Evolutionary conservation across 2,329 filamentous ascomycete species (phyloP).

Genomic region (Didymella exigua): DNA sequence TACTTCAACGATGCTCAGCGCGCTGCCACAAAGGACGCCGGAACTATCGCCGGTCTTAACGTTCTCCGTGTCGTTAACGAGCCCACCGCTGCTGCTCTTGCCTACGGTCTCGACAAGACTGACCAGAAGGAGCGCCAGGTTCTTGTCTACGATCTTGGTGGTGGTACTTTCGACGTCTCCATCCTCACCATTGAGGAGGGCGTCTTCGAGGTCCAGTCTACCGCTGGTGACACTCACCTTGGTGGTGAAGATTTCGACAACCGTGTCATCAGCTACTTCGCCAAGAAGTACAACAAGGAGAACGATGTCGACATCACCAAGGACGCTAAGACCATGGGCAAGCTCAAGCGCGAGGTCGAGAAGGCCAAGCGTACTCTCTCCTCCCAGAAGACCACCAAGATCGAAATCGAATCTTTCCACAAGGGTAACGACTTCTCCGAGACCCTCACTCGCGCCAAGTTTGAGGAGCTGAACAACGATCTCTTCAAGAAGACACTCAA

Average conservation of each 20-base stretch:
- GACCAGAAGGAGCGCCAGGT: constrained; percentile 49
- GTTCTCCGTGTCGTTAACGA: constrained; percentile 97
- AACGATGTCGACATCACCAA: constrained; percentile 89
- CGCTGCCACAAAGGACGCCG: constrained; percentile 95
- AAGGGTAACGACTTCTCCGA: constrained; percentile 98
- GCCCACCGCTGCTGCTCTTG: constrained; percentile 92
- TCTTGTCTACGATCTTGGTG: constrained; percentile 52
- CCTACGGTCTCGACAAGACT: constrained; percentile 73
- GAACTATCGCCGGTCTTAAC: constrained; percentile 88
- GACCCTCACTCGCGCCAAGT: constrained; percentile 97
- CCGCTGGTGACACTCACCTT: constrained; percentile 94
- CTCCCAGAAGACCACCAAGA: constrained; percentile 88
- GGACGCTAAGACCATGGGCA: constrained; percentile 97
- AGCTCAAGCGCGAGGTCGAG: constrained; percentile 98
- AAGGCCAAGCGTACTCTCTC: constrained; percentile 98
- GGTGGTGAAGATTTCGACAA: constrained; percentile 99
- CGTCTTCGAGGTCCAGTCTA: constrained; percentile 93
- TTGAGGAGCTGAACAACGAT: constrained; percentile 98
- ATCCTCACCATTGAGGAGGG: constrained; percentile 88
- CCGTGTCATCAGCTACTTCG: constrained; percentile 93
- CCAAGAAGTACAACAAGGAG: constrained; percentile 99
- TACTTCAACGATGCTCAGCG: constrained; percentile 99
- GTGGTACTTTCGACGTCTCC: constrained; percentile 56
- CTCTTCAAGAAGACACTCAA: constrained; percentile 99
- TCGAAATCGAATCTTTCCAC: constrained; percentile 97